These are phyloP conservation scores for Anaeromyces robustus DNA, from an alignment of 192 early-diverging fungal genomes.

Conservation along the genomic window DNA sequence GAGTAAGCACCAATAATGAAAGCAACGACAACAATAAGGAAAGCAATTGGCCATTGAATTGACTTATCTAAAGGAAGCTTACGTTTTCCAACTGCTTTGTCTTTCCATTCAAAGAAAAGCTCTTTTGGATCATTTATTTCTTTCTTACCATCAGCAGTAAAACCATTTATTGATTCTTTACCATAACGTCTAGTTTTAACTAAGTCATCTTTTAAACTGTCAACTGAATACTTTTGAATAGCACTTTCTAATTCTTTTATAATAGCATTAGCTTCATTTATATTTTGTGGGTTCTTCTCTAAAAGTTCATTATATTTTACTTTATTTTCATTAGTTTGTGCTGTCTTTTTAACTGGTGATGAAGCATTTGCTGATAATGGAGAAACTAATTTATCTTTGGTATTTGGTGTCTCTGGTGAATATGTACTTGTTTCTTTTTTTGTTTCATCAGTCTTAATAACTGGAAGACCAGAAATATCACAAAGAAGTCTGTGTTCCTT, in stretches of 20 bases:
- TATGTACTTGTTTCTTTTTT: not conserved
- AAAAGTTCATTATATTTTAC: not conserved
- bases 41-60: not conserved
- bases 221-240: not conserved
- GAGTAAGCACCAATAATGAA: not conserved
- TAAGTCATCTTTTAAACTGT: not conserved
- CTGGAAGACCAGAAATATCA: not conserved
- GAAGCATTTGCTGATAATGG: not conserved
- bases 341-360: not conserved
- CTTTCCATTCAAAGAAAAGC: not conserved
- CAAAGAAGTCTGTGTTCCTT: not conserved
- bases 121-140: not conserved
- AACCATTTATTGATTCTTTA: not conserved
- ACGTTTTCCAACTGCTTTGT: not conserved
- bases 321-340: not conserved
- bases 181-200: not conserved
- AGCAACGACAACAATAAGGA: not conserved
- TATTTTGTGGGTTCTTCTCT: not conserved
- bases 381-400: not conserved
- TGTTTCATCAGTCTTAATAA: not conserved
- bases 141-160: not conserved
- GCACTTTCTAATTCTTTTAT: not conserved
- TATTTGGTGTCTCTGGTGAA: not conserved
- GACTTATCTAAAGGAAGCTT: not conserved
- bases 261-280: not conserved